A percentile compares a stretch with the other conserved stretches of the same genome.
Conservation (phyloP, 805 yeast species). For the Nakazawaea wickerhamii region DNA sequence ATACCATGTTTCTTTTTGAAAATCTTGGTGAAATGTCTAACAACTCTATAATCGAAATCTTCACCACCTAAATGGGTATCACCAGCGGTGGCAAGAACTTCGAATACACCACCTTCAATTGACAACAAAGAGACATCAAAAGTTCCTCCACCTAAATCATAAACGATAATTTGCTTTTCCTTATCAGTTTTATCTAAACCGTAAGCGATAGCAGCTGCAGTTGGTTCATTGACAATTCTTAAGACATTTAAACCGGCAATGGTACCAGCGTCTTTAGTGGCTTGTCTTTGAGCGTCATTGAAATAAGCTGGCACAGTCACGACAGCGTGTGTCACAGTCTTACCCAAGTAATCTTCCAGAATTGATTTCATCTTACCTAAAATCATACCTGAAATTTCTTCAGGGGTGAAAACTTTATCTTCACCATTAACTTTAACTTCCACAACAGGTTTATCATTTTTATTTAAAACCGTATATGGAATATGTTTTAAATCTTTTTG, state of each 20-base stretch:
- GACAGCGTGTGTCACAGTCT: slow-evolving; percentile 80
- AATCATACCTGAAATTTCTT: slow-evolving; percentile 92
- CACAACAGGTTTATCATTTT: slow-evolving; percentile 81
- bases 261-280: slow-evolving; percentile 89
- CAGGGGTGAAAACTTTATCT: slow-evolving; percentile 78
- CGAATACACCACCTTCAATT: slow-evolving; percentile 88
- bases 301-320: slow-evolving; percentile 92
- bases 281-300: slow-evolving; percentile 92
- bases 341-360: slow-evolving; percentile 87
- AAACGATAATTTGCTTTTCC: slow-evolving; percentile 87
- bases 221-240: slow-evolving; percentile 90
- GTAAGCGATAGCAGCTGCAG: slow-evolving; percentile 97
- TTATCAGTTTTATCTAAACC: slow-evolving; percentile 80
- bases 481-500: slow-evolving; percentile 77
- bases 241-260: slow-evolving; percentile 86
- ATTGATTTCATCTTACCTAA: slow-evolving; percentile 86
- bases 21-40: slow-evolving; percentile 76
- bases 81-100: slow-evolving; percentile 92
- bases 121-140: slow-evolving; percentile 86
- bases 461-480: slow-evolving; percentile 77
- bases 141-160: slow-evolving; percentile 97
- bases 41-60: slow-evolving; percentile 88
- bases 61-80: slow-evolving; percentile 98
- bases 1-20: slow-evolving; percentile 91
- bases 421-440: slow-evolving; percentile 88